phyloP scores from a whole-genome alignment of 1,284 basidiomycete genomes.

The Microbotryum violaceum region DNA sequence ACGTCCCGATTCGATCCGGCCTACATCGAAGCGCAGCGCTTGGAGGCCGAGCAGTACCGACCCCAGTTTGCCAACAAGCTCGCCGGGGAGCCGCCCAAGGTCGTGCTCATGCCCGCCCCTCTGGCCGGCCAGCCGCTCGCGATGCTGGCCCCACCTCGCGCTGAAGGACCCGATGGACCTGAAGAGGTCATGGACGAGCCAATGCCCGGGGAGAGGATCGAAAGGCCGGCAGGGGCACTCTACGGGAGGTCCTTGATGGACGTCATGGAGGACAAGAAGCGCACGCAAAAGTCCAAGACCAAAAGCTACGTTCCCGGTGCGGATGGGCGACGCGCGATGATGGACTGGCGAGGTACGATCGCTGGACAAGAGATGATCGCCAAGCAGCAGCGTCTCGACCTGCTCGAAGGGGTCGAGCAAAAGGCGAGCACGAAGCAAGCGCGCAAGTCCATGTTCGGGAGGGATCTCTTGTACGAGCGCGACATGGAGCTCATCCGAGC shows the following conservation, averaged over 20 bases:
- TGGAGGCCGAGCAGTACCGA: constrained; percentile 17
- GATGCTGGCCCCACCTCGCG: not conserved
- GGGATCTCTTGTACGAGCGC: constrained; percentile 27
- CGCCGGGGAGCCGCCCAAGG: constrained; percentile 20
- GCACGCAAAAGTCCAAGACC: constrained; percentile 8
- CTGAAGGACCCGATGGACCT: constrained; percentile 14
- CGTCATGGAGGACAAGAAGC: constrained; percentile 25
- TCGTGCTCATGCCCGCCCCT: constrained; percentile 29
- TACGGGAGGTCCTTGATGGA: constrained; percentile 30
- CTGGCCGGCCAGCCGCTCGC: constrained; percentile 9
- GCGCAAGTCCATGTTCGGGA: constrained; percentile 25
- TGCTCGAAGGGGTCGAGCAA: not conserved
- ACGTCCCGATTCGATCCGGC: constrained; percentile 27
- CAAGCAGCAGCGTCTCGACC: not conserved
- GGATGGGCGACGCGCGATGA: constrained; percentile 27
- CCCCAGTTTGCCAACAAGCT: constrained; percentile 20
- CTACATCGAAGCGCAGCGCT: constrained; percentile 14
- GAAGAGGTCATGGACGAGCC: constrained; percentile 7
- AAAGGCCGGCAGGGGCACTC: constrained; percentile 23
- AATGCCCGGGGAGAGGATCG: constrained; percentile 1
- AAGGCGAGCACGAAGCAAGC: not conserved
- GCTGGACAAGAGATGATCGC: constrained; percentile 3
- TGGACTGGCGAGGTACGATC: constrained; percentile 18
- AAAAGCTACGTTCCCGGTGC: constrained; percentile 17
- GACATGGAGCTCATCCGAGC: constrained; percentile 13